A percentile compares a stretch with the other conserved stretches of the same genome.
phyloP scores from a whole-genome alignment of 2,329 filamentous ascomycete species.

The Ascochyta viciae-villosae region DNA sequence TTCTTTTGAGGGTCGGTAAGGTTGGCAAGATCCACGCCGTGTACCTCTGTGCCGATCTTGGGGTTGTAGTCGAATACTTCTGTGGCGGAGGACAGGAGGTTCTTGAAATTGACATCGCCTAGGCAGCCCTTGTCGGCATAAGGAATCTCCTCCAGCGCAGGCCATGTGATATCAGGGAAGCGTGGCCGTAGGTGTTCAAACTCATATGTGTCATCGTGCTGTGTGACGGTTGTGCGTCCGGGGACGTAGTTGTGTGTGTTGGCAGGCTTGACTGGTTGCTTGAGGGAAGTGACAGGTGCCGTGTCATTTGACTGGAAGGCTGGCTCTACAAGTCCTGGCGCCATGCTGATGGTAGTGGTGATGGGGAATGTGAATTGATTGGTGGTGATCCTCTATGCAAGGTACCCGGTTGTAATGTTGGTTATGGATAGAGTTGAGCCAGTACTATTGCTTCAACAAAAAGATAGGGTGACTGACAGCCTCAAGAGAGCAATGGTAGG shows the following conservation, averaged over 20 bases:
- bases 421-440: not conserved
- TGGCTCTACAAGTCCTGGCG: conserved; percentile 44
- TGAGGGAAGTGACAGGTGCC: conserved; percentile 16
- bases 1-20: conserved; percentile 61
- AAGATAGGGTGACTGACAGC: not conserved
- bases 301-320: conserved; percentile 23
- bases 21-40: conserved; percentile 59
- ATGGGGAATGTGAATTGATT: not conserved
- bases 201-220: conserved; percentile 57
- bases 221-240: conserved; percentile 55
- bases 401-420: conserved; percentile 10
- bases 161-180: conserved; percentile 63
- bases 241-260: conserved; percentile 54
- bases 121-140: conserved; percentile 63
- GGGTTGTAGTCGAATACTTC: conserved; percentile 65
- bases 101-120: conserved; percentile 62
- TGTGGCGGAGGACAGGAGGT: conserved; percentile 60
- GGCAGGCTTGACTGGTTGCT: conserved; percentile 25
- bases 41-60: conserved; percentile 63
- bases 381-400: conserved; percentile 4
- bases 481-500: not conserved
- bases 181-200: conserved; percentile 60
- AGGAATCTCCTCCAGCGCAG: conserved; percentile 55
- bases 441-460: not conserved
- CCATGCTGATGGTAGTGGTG: conserved; percentile 30